A percentile compares a stretch with the other conserved stretches of the same genome.
phyloP scores from a whole-genome alignment of 352 stramenopile species.

The Phytophthora palmivora region DNA sequence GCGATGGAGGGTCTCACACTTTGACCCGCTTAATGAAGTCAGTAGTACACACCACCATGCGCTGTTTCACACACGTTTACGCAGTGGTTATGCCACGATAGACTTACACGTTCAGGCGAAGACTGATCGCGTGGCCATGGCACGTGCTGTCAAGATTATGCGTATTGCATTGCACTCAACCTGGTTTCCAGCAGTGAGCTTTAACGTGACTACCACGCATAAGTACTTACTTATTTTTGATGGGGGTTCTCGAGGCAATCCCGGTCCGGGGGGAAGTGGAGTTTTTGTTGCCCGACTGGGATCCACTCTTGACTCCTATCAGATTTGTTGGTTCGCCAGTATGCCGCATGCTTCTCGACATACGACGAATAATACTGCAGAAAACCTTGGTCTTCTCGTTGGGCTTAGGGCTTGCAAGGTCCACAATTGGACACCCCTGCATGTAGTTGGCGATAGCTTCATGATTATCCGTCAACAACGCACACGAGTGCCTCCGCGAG shows the following conservation, averaged over 20 bases:
- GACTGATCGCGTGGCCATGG: no score
- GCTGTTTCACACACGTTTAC: no score
- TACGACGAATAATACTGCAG: neutral
- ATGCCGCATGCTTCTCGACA: neutral
- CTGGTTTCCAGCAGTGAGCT: no score
- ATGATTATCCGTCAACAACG: neutral
- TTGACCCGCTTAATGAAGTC: no score
- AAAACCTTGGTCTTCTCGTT: neutral
- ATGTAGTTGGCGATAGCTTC: neutral
- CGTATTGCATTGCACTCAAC: no score
- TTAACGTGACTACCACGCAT: no score
- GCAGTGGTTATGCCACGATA: no score
- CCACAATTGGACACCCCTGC: neutral
- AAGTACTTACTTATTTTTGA: neutral
- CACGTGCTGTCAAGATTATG: no score
- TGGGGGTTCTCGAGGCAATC: neutral
- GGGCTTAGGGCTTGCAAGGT: neutral
- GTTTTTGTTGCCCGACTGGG: neutral
- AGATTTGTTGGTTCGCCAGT: neutral
- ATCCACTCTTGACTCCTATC: neutral
- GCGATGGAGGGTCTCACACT: no score
- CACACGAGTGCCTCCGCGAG: neutral
- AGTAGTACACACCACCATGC: no score
- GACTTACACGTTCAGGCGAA: no score
- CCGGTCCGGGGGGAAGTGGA: neutral